phyloP scores from a whole-genome alignment of 2,329 filamentous ascomycete genomes.

The Xylaria sp. region DNA sequence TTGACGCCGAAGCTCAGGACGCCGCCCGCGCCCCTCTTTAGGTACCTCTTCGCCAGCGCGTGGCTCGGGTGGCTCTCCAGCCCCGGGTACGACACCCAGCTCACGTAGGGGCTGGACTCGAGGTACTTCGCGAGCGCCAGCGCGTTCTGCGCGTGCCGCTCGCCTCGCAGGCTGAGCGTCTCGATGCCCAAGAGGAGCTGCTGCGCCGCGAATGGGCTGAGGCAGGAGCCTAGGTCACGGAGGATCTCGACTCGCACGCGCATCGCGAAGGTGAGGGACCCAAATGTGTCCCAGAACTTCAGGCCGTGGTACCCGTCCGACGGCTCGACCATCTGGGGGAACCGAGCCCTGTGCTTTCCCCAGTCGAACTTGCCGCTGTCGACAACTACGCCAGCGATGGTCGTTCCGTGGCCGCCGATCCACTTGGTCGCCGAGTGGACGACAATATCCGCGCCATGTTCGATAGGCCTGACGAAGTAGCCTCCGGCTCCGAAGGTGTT shows the following conservation, averaged over 20 bases:
- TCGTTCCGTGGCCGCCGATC: conserved; percentile 95
- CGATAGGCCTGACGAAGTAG: conserved; percentile 83
- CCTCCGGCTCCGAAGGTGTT: conserved; percentile 96
- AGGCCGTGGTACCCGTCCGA: conserved; percentile 89
- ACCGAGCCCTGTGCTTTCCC: conserved; percentile 79
- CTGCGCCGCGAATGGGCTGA: conserved; percentile 92
- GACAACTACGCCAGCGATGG: conserved; percentile 82
- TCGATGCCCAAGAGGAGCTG: conserved; percentile 88
- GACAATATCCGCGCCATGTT: conserved; percentile 90
- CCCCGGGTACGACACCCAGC: conserved; percentile 94
- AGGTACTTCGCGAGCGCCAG: conserved; percentile 80
- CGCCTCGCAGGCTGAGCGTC: conserved; percentile 83
- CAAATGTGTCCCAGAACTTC: conserved; percentile 94
- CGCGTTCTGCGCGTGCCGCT: conserved; percentile 86
- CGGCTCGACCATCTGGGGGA: conserved; percentile 91
- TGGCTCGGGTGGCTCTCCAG: conserved; percentile 81
- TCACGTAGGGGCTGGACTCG: conserved; percentile 79
- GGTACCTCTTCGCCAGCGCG: conserved; percentile 81
- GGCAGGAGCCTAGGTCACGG: conserved; percentile 78
- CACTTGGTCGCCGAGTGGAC: conserved; percentile 96
- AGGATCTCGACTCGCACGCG: conserved; percentile 87
- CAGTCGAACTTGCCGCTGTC: conserved; percentile 94
- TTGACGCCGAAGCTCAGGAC: conserved; percentile 94
- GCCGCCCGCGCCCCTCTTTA: conserved; percentile 82
- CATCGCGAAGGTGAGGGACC: conserved; percentile 78